Evolutionary conservation across 345 rosid genomes (phyloP), one percentile per base, ranked within the genome.

Genomic region (Raphanus sativus): DNA sequence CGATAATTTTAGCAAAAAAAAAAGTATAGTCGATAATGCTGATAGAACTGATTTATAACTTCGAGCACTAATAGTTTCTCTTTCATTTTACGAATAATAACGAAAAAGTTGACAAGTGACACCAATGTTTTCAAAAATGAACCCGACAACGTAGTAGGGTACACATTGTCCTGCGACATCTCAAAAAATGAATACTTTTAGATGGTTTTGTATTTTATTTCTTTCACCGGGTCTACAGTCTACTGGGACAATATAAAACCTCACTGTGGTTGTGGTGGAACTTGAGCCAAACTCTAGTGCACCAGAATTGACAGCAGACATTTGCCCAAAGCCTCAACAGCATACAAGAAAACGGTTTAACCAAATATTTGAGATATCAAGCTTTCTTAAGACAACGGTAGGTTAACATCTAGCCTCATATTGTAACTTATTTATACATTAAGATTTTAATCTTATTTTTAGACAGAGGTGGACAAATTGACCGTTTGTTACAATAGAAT

Each of bases 401-500:
- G 64, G 9, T 28, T 12, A 29, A 2, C 30, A 28, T 60, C 7
- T 61, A 28, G 17, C 65, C 16, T n/a, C 9, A 29, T 30, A 30
- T 4, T 62, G 1, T 32, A 33, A 33, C 34, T 61, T 30, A 30
- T 0, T 8, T 2, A 15, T 62, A n/a, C 15, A 62, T 40, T 8
- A n/a, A 2, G 17, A 29, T 17, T 61, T 12, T 2, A 25, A 28
- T 28, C 30, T 59, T 2, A 4, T 29, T 13, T 17, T n/a, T 38
- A 6, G 21, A 29, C 21, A n/a, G n/a, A 29, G 29, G 5, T 6
- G 9, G 16, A 60, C 24, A 34, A 36, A 21, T n/a, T 6, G 17
- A 29, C 42, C 26, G 21, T 58, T 64, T 70, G 71, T 55, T 56
- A 71, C 66, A 63, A 63, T 16, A 33, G 32, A 63, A 5, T 12